Evolutionary conservation across 768 basidiomycete species (phyloP).

Genomic region (Tulasnella calospora): DNA sequence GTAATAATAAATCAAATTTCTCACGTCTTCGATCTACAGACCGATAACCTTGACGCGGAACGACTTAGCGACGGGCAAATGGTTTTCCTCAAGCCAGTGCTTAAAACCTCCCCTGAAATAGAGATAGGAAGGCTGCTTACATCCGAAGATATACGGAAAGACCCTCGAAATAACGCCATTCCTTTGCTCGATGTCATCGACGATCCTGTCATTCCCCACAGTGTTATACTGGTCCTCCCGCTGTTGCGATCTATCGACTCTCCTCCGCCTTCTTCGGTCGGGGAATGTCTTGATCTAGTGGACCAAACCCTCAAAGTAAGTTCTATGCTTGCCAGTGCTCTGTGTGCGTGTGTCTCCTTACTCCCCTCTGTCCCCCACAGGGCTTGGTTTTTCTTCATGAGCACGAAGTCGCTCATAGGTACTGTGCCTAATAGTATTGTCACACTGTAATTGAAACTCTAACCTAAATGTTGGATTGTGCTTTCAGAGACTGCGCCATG

Average conservation of each 20-base stretch:
- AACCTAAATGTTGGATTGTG: too few relatives aligned
- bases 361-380: not conserved
- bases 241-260: not conserved
- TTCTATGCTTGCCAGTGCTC: too few relatives aligned
- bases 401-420: not conserved
- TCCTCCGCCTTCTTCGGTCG: not conserved
- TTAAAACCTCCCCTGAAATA: not conserved
- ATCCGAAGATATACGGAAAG: not conserved
- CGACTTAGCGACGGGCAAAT: not conserved
- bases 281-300: constrained; percentile 9
- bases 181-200: constrained; percentile 18
- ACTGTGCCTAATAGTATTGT: too few relatives aligned
- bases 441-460: not conserved
- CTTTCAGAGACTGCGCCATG: constrained; percentile 11
- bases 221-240: constrained; percentile 9
- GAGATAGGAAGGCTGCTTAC: not conserved
- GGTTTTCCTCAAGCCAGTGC: constrained; percentile 8
- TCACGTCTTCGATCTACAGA: too few relatives aligned
- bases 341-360: too few relatives aligned
- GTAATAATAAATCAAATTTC: too few relatives aligned
- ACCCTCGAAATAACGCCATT: not conserved
- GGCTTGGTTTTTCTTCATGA: not conserved
- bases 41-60: not conserved
- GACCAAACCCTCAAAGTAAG: constrained; percentile 21
- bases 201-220: not conserved